Evolutionary conservation across 1,284 basidiomycete genomes (phyloP).

Genomic region (Fomitopsis palustris): DNA sequence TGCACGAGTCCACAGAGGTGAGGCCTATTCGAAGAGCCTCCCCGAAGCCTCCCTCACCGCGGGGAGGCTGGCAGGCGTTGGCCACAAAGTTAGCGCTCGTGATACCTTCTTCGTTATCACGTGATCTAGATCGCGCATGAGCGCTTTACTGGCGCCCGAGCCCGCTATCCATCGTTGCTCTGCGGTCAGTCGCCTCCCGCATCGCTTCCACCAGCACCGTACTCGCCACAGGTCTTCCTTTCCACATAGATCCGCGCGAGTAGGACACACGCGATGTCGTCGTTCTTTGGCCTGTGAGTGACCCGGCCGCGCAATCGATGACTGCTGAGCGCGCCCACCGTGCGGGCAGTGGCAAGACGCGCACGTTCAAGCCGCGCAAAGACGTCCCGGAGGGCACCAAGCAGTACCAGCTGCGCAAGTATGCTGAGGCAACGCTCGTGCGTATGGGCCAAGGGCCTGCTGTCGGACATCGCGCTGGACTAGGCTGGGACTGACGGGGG

Average conservation of each 20-base stretch:
- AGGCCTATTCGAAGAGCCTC: too few relatives aligned
- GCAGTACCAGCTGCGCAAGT: slow-evolving; percentile 95
- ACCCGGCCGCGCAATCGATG: background rate
- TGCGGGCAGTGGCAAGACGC: slow-evolving; percentile 71
- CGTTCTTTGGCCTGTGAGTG: slow-evolving; percentile 81
- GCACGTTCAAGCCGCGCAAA: slow-evolving; percentile 95
- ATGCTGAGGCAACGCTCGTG: slow-evolving; percentile 95
- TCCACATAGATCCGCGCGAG: background rate
- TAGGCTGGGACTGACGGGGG: background rate
- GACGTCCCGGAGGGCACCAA: slow-evolving; percentile 96
- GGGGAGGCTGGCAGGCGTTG: too few relatives aligned
- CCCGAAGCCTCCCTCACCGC: too few relatives aligned
- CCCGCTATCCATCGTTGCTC: background rate
- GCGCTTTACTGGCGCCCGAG: background rate
- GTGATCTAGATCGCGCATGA: background rate
- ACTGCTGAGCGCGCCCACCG: slow-evolving; percentile 4
- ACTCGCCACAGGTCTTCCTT: background rate
- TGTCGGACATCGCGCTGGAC: background rate
- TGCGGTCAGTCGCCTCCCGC: background rate
- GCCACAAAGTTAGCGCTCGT: too few relatives aligned
- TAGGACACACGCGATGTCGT: slow-evolving; percentile 52
- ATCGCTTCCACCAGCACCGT: background rate
- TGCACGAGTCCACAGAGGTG: too few relatives aligned
- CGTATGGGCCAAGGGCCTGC: slow-evolving; percentile 15
- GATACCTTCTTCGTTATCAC: too few relatives aligned